Base-by-base conservation (phyloP, 768 basidiomycete species). In the Hypsizygus marmoreus region DNA sequence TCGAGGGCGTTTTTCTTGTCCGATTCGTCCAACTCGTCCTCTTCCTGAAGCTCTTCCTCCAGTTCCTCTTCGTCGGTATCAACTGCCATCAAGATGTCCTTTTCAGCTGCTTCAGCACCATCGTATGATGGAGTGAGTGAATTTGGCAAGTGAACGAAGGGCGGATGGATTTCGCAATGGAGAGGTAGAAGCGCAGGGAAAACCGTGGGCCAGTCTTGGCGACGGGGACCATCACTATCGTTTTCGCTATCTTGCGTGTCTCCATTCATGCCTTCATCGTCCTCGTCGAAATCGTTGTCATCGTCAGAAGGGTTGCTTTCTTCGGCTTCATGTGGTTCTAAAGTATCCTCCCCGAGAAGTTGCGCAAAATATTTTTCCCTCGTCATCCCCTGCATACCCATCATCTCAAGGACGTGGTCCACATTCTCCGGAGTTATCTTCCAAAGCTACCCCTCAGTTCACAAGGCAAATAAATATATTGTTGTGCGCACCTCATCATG, bases 351-450 rank as follows among this genome's bases (percentile, higher is more conserved):
- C 25, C 36, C 53, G 35, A 69, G 42, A 9, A 77, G 51, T 24
- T 59, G 56, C 16, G 65, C 55, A 42, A 82, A 76, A 58, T 75
- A 71, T n/a, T 58, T 52, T 23, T 67, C 62, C 53, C 72, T 74
- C 55, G 59, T 70, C 12, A 61, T 50, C 34, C 59, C 57, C 9
- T 62, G 56, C 16, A 69, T 59, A 1, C 76, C 79, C 58, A 79
- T 67, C 36, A 74, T 68, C 14, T 73, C 68, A 31, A 83, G 54
- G 8, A 77, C 81, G 33, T 76, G 74, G 14, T 69, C 62, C 35
- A 87, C 68, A 41, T 75, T 72, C 12, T 66, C 57, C 6, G 56
- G 42, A 3, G 71, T 63, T 24, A 81, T 67, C 80, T 84, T 47
- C 12, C 22, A 49, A 45, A 44, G 8, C 28, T 17, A n/a, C 17